Percentiles rank a stretch among this genome's conserved stretches.
Conservation (phyloP, 2,329 filamentous ascomycete genomes). For the Fusarium circinatum region DNA sequence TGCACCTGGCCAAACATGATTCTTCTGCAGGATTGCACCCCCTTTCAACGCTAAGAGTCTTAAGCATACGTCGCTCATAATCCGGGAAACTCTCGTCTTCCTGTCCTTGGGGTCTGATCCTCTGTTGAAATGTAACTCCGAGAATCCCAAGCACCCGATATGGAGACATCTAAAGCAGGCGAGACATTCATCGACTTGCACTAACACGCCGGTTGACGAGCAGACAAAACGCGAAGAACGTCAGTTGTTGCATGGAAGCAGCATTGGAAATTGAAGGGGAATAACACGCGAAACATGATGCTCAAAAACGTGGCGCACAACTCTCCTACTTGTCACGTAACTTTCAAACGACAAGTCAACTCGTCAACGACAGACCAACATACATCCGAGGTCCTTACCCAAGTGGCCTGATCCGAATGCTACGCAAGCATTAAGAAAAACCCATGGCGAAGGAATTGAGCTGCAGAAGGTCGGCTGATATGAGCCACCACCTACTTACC, state of each 20-base stretch:
- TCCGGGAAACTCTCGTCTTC: not conserved
- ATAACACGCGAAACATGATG: not conserved
- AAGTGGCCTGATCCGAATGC: not conserved
- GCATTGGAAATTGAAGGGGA: not conserved
- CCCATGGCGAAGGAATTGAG: not conserved
- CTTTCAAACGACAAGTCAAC: conserved; percentile 36
- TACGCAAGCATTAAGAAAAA: not conserved
- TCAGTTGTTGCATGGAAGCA: not conserved
- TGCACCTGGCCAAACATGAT: not conserved
- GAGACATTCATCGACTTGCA: conserved; percentile 11
- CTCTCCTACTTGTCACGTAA: conserved; percentile 20
- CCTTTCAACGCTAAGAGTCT: no score
- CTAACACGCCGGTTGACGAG: not conserved
- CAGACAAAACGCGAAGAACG: not conserved
- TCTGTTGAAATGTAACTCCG: not conserved
- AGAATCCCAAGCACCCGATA: not conserved
- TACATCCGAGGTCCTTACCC: not conserved
- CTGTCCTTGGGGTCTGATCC: not conserved
- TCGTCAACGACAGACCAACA: not conserved
- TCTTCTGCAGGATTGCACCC: not conserved
- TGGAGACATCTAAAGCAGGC: conserved; percentile 10
- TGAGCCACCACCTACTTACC: no score
- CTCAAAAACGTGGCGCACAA: not conserved
- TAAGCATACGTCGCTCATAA: not conserved
- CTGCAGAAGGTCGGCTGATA: not conserved